Percentiles rank a stretch among this genome's conserved stretches.
phyloP scores from a whole-genome alignment of 148 eudicot genomes.

The Camellia sinensis region DNA sequence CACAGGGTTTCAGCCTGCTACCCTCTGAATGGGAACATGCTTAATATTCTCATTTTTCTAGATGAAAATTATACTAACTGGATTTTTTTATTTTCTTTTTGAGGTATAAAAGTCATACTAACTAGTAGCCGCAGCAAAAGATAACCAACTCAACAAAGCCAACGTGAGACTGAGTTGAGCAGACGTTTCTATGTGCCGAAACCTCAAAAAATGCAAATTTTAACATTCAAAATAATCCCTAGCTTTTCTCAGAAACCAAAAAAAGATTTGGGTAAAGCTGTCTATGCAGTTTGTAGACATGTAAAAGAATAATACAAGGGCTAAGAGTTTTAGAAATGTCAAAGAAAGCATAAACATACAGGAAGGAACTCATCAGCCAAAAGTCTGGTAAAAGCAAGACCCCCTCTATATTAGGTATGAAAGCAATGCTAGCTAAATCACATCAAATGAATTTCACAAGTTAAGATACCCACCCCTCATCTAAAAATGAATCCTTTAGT shows the following conservation, averaged over 20 bases:
- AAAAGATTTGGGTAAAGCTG: background rate
- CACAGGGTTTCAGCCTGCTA: too few relatives aligned
- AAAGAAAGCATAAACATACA: background rate
- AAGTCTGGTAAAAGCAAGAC: too few relatives aligned
- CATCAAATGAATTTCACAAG: background rate
- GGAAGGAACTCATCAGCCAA: too few relatives aligned
- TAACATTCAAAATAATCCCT: background rate
- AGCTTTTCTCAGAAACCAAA: background rate
- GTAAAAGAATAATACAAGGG: background rate
- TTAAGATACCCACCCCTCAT: slow-evolving; percentile 65
- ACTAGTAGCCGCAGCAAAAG: background rate
- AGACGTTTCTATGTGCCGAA: background rate
- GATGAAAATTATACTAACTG: background rate
- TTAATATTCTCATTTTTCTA: background rate
- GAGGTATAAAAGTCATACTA: background rate
- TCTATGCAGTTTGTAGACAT: background rate
- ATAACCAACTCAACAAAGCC: background rate
- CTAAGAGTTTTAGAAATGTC: background rate
- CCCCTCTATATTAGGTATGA: too few relatives aligned
- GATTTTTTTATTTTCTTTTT: too few relatives aligned
- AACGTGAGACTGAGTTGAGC: background rate
- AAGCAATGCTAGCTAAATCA: background rate
- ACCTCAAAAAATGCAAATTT: background rate
- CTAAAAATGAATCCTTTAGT: slow-evolving; percentile 79
- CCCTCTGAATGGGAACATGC: background rate